A percentile compares a stretch with the other conserved stretches of the same genome.
Conservation (phyloP, 805 yeast species). For the Candida vaughaniae region DNA sequence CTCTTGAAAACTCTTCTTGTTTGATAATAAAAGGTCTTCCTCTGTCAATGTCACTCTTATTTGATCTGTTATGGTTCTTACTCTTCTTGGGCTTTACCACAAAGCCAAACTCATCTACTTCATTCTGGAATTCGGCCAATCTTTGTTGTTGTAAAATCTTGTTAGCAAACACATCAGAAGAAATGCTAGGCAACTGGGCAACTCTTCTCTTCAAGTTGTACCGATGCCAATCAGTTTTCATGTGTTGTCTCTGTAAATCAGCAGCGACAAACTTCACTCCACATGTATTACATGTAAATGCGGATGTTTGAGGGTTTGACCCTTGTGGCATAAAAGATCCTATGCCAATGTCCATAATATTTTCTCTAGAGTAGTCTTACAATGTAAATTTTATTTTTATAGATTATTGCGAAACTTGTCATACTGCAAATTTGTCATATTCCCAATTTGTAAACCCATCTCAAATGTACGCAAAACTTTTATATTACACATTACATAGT, state of each 20-base stretch:
- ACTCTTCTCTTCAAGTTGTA: constrained; percentile 45
- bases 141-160: constrained; percentile 48
- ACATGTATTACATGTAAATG: constrained; percentile 42
- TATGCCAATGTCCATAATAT: constrained; percentile 1
- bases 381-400: too few species aligned
- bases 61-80: not conserved
- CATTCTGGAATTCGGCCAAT: constrained; percentile 17
- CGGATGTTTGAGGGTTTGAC: constrained; percentile 22
- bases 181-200: constrained; percentile 65
- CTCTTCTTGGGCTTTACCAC: constrained; percentile 18
- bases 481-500: constrained; percentile 3
- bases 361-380: too few species aligned
- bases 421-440: too few species aligned
- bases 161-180: constrained; percentile 67
- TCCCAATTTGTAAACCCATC: too few species aligned
- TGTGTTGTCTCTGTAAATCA: constrained; percentile 39
- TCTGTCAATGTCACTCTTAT: not conserved
- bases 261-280: constrained; percentile 37
- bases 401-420: too few species aligned
- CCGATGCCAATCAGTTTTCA: constrained; percentile 48
- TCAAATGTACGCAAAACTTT: too few species aligned
- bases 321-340: constrained; percentile 19
- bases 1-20: constrained; percentile 18
- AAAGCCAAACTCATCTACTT: constrained; percentile 59
- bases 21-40: constrained; percentile 1